These are phyloP conservation scores for Cucumis cinereus DNA, from an alignment of 306 rosid species.

Conservation along the genomic window DNA sequence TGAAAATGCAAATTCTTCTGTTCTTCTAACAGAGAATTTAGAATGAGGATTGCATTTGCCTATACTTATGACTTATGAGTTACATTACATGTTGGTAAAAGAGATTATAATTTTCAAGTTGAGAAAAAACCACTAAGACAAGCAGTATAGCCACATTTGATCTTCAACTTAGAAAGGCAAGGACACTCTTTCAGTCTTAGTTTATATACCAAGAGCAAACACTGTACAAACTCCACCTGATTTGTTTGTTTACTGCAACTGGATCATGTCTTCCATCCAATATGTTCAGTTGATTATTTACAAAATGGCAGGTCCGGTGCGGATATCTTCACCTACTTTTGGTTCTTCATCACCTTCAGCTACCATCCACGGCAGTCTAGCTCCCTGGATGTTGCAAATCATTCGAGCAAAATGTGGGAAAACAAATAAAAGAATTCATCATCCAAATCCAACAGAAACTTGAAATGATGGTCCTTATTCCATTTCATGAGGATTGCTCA, in stretches of 20 bases:
- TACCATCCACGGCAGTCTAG: slow-evolving; percentile 64
- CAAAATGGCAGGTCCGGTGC: slow-evolving; percentile 30
- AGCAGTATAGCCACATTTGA: neutral
- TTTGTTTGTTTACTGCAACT: neutral
- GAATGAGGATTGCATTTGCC: too few species aligned
- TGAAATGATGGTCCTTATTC: neutral
- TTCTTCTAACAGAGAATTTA: too few species aligned
- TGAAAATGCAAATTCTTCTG: too few species aligned
- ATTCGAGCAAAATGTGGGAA: neutral
- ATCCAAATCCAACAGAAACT: neutral
- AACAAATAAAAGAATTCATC: neutral
- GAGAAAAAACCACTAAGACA: neutral
- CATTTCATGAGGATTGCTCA: neutral
- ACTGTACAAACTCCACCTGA: slow-evolving; percentile 1
- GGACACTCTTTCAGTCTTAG: neutral
- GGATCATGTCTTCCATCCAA: neutral
- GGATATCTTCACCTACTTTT: slow-evolving; percentile 12
- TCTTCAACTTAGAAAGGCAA: neutral
- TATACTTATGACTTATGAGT: too few species aligned
- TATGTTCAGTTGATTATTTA: slow-evolving; percentile 8
- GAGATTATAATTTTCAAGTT: neutral
- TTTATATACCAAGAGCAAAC: neutral
- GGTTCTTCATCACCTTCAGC: slow-evolving; percentile 28
- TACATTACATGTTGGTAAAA: too few species aligned
- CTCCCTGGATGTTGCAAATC: slow-evolving; percentile 41